Conservation (phyloP, 2,329 filamentous ascomycete genomes). For the Ploettnerulaceae sp. region DNA sequence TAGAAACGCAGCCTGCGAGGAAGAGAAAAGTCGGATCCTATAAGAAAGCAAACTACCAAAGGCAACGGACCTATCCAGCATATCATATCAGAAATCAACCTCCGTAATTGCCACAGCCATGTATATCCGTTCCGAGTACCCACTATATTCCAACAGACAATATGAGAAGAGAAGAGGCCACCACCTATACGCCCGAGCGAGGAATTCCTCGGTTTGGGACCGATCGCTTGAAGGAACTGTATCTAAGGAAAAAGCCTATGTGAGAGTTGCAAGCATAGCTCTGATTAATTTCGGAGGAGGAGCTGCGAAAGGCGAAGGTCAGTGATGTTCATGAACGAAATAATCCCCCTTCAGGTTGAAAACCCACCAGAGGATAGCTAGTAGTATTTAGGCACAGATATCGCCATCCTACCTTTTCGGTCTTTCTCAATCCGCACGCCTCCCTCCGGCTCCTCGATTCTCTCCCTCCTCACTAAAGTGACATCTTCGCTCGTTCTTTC, state of each 20-base stretch:
- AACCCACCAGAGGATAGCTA: constrained; percentile 34
- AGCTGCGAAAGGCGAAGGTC: constrained; percentile 40
- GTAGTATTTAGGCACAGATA: constrained; percentile 67
- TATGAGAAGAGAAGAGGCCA: neutral
- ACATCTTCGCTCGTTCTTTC: constrained; percentile 44
- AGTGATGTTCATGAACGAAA: constrained; percentile 15
- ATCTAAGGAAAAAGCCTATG: constrained; percentile 38
- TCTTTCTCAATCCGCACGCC: constrained; percentile 75
- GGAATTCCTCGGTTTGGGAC: neutral
- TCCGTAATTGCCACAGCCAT: neutral
- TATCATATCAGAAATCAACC: neutral
- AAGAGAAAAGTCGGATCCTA: too few species aligned
- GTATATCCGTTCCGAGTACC: neutral
- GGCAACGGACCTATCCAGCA: neutral
- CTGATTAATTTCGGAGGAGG: constrained; percentile 59
- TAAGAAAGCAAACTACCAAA: too few species aligned
- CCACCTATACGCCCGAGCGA: neutral
- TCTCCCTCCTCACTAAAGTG: constrained; percentile 48
- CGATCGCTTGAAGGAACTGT: neutral
- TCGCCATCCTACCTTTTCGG: constrained; percentile 91
- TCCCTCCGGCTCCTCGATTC: constrained; percentile 51
- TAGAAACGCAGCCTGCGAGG: too few species aligned
- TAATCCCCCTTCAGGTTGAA: constrained; percentile 18
- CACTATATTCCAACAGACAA: constrained; percentile 4
- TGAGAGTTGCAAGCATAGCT: constrained; percentile 67